Base-by-base conservation (phyloP, 2,329 filamentous ascomycete genomes). In the Scedosporium aurantiacum region DNA sequence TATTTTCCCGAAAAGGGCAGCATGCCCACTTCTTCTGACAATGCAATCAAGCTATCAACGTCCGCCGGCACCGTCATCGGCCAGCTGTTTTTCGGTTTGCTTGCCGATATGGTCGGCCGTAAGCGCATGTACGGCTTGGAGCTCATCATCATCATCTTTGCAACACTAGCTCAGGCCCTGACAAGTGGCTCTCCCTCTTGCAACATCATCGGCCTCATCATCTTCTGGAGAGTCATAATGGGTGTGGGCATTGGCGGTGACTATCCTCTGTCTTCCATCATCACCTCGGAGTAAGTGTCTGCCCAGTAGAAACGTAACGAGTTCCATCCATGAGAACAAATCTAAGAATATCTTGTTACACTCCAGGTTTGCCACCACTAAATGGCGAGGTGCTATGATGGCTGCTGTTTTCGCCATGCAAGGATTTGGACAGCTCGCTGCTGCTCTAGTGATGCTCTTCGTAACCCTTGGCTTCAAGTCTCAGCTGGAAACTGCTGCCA, bases 351-450 rank as follows among this genome's bases (percentile, higher is more conserved):
- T 37, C 10, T 2, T 10, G 2, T 4, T 12, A 5, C 27, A 37
- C 14, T 57, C 4, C 28, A 74, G 72, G 60, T 74, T 94, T 68
- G 89, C 90, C 10, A 92, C 88, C 3, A 93, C 89, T 60, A 91
- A 88, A 73, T 92, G 89, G 85, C 79, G 90, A 73, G 90, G 89
- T 66, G 89, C 89, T 65, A 94, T 94, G 87, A 92, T 95, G 86
- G 88, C 84, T 40, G 81, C 88, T 16, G 90, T 94, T 60, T 94
- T 94, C 69, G 88, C 89, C 66, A 93, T 92, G 88, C 90, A 95
- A 72, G 89, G 90, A 65, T 81, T 94, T 59, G 90, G 90, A 21
- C 90, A 94, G 73, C 85, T 94, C 61, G 79, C 78, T 27, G 89
- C 87, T 57, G 88, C 88, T 56, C 82, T 93, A 32, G 79, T 94